Evolutionary conservation across 306 rosid genomes (phyloP), one percentile per base, ranked within the genome.

Genomic region (Senna siamea): DNA sequence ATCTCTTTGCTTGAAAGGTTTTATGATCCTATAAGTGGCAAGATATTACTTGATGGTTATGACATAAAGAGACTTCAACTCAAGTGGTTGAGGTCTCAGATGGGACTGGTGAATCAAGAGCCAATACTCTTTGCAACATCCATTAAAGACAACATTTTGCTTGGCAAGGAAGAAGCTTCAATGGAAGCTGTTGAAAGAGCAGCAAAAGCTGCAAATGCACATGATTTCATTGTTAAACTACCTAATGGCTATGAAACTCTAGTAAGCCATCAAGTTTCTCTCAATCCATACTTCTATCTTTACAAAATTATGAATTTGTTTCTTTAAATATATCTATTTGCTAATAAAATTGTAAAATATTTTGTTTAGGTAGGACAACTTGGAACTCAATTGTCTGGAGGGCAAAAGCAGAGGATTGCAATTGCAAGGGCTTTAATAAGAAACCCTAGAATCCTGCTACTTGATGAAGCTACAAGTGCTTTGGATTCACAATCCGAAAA

Each of bases 381-480:
- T 47, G 98, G 98, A 80, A 77, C 89, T 77, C 97, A 93, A 22
- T 72, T 93, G 41, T 90, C 95, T 20, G 96, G 97, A 80, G 89
- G 98, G 44, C 92, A 93, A 80, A 93, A 89, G 80, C 98, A 93
- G 72, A 89, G 98, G 80, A 87, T 93, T 78, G 92, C 93, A 20
- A 90, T 93, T 60, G 98, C 98, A 63, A 93, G 96, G 65, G 96
- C 97, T 18, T 44, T 87, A 32, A 68, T 93, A 73, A 71, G 97
- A 75, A 85, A 93, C 61, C 96, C 96, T 1, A 89, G 78, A 85
- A 89, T 90, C 58, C 84, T 93, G 9, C 78, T 93, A 18, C 90
- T 93, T 17, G 98, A 90, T 83, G 98, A 93, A 87, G 98, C 97
- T 19, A 93, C 97, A 2, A 93, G 96, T 81, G 97, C 97, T 66